Base-by-base conservation (phyloP, 2,329 filamentous ascomycete species). In the Diplocarpon mali region DNA sequence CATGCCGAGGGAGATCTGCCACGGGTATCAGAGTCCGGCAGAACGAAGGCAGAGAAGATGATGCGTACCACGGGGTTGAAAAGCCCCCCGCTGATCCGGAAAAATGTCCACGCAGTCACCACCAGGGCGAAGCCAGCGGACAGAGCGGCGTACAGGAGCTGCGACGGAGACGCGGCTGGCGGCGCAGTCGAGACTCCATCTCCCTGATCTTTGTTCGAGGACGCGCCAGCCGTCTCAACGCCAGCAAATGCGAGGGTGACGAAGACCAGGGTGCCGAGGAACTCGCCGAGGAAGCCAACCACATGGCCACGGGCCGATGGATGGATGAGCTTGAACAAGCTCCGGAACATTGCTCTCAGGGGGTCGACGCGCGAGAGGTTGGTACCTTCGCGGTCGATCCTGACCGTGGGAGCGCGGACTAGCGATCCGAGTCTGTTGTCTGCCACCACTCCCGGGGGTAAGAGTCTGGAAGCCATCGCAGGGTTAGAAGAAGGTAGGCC, bases 1-100 rank as follows among this genome's bases (percentile, higher is more conserved):
- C 57, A 67, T 60, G 2, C 60, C 64, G 13, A 67, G 45, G 14
- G 64, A 64, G 12, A 66, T 61, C 59, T 61, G 20, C 35, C n/a
- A 31, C 15, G 8, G 15, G 28, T 12, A 37, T 39, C 37, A 40
- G 20, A 13, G 15, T n/a, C 30, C 12, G 28, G 27, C 13, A 8
- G 6, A 13, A 6, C 5, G n/a, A 7, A 40, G 27, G 16, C 27
- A 2, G 20, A 16, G 13, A 10, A 16, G 14, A 4, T 48, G 14
- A 15, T 11, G 34, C 63, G 39, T 63, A 70, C 67, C 35, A 62
- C 64, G 2, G 70, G 71, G 46, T 73, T 73, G 54, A 74, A 73
- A 13, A 72, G 56, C 2, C 69, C 69, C 17, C 71, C 70, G 2
- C 67, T 69, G 27, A 73, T 64, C 13, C 70, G 65, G 53, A 68